Conservation (phyloP, 2,329 filamentous ascomycete genomes). For the Fusarium pseudograminearum region DNA sequence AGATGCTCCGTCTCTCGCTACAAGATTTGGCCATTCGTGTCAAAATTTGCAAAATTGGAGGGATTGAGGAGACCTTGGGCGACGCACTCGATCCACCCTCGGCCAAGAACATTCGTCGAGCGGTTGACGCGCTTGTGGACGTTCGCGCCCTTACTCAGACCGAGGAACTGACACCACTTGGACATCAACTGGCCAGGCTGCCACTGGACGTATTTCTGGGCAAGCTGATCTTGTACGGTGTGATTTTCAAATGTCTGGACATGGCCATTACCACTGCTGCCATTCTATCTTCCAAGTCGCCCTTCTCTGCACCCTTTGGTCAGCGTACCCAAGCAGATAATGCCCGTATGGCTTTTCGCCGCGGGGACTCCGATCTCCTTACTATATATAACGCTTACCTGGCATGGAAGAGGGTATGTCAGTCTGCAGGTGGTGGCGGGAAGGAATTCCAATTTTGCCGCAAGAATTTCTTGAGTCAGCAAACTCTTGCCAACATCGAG, state of each 20-base stretch:
- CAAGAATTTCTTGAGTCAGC: conserved; percentile 92
- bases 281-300: conserved; percentile 93
- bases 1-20: conserved; percentile 92
- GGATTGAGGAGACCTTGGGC: conserved; percentile 89
- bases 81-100: conserved; percentile 92
- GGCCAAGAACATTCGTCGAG: conserved; percentile 90
- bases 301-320: conserved; percentile 88
- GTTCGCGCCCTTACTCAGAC: conserved; percentile 85
- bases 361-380: conserved; percentile 89
- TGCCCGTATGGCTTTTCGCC: conserved; percentile 81
- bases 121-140: conserved; percentile 92
- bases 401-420: conserved; percentile 87
- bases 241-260: conserved; percentile 91
- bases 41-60: conserved; percentile 96
- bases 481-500: conserved; percentile 91
- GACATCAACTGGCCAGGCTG: conserved; percentile 85
- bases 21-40: conserved; percentile 96
- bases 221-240: conserved; percentile 89
- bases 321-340: conserved; percentile 85
- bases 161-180: conserved; percentile 89
- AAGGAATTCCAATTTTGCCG: conserved; percentile 92
- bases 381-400: conserved; percentile 95
- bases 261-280: conserved; percentile 92
- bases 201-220: conserved; percentile 95
- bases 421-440: conserved; percentile 68